Conservation (phyloP, 371 early-diverging fungal genomes). For the Lichtheimia corymbifera region DNA sequence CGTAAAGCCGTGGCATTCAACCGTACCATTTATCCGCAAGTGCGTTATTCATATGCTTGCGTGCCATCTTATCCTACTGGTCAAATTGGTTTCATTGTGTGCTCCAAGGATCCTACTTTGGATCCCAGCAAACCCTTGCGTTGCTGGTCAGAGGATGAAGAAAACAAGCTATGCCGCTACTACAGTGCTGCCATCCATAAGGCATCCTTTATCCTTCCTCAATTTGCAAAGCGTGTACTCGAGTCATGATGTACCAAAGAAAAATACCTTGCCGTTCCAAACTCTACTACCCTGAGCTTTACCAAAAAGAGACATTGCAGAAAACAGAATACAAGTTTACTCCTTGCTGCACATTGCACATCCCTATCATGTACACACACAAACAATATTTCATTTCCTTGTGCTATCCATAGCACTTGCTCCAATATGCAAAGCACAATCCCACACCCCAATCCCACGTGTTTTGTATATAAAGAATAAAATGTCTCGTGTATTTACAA, state of each 20-base stretch:
- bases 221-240: constrained; percentile 66
- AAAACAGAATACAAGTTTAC: too few species aligned
- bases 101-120: constrained; percentile 76
- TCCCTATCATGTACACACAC: too few species aligned
- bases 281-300: too few species aligned
- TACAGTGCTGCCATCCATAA: constrained; percentile 94
- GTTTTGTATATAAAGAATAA: too few species aligned
- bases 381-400: too few species aligned
- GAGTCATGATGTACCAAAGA: neutral
- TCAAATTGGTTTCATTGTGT: constrained; percentile 93
- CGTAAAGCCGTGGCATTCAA: constrained; percentile 80
- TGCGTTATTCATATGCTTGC: constrained; percentile 89
- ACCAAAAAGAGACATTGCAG: too few species aligned
- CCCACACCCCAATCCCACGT: too few species aligned
- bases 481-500: too few species aligned
- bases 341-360: too few species aligned
- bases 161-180: constrained; percentile 81
- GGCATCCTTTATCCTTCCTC: constrained; percentile 90
- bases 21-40: constrained; percentile 81
- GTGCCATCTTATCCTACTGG: constrained; percentile 98
- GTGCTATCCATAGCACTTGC: too few species aligned
- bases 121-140: constrained; percentile 81
- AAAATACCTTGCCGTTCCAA: too few species aligned
- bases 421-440: too few species aligned
- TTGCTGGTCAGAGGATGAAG: constrained; percentile 75